Base-by-base conservation (phyloP, 140 eudicot genomes). In the Ambrosia hybrid region DNA sequence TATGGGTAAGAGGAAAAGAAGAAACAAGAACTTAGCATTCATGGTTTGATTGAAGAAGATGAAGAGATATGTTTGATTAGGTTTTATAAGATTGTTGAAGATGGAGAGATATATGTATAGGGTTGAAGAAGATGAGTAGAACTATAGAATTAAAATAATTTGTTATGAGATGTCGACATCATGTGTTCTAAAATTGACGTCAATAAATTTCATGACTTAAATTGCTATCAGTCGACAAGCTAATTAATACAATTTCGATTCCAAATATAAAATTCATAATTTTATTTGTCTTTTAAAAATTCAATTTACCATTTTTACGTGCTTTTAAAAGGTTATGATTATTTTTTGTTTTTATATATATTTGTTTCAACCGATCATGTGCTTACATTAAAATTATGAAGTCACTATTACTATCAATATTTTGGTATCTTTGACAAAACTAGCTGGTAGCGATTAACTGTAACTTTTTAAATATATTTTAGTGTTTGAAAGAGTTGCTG, bases 1-100 rank as follows among this genome's bases (percentile, higher is more conserved):
- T 71, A 60, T 43, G 9, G 76, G 82, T 11, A 72, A 70, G 34
- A 83, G 71, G 43, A 80, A 15, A 38, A 79, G 68, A 45, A 78
- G 72, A 9, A 71, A 43, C 45, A 55, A 1, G 59, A 9, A 9
- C 1, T 48, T 58, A 4, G 3, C 5, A 9, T 76, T 68, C 80
- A 68, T 68, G 63, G 61, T 59, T 53, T 49, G 51, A 11, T 51
- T 21, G 73, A 1, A 1, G 33, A 49, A 33, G 73, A 49, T 4
- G 46, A 3, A 51, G 48, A 51, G 59, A 13, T 21, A 34, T 41
- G 15, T 21, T 11, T 57, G 37, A 21, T 53, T 64, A 41, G 0
- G 34, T 56, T 1, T 15, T 21, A 5, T 15, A 9, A 14, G 33
- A 17, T 56, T 16, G 34, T 56, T 6, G 67, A 61, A 36, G 67